Conservation (phyloP, 1,284 basidiomycete genomes). For the Ceratobasidium theobromae region DNA sequence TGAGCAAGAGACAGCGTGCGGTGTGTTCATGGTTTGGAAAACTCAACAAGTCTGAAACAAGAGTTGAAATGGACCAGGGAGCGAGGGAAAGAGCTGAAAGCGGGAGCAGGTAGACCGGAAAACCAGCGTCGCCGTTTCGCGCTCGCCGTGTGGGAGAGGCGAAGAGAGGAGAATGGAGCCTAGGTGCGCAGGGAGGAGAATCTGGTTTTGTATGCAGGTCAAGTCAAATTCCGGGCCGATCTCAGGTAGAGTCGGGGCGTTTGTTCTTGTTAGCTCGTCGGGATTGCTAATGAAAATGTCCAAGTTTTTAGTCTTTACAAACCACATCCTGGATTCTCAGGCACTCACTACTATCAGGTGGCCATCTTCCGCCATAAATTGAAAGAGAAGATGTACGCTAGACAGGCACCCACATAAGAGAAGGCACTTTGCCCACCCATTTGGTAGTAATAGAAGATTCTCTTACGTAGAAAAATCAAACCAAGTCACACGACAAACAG, state of each 20-base stretch:
- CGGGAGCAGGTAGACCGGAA: not conserved
- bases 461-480: slow-evolving; percentile 28
- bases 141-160: not conserved
- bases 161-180: not conserved
- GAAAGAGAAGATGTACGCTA: not conserved
- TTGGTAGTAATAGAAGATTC: not conserved
- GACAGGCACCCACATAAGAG: not conserved
- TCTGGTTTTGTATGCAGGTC: slow-evolving; percentile 13
- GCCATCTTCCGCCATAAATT: not conserved
- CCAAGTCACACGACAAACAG: not conserved
- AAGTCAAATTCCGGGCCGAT: not conserved
- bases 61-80: not conserved
- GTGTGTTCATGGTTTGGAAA: not conserved
- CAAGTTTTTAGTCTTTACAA: not conserved
- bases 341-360: not conserved
- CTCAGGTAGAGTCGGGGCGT: not conserved
- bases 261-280: not conserved
- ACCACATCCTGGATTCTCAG: not conserved
- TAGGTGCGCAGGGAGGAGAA: not conserved
- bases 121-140: not conserved
- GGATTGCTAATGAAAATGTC: not conserved
- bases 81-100: not conserved
- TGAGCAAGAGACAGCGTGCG: slow-evolving; percentile 1
- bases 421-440: not conserved
- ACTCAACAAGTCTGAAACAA: not conserved